Percentiles rank a stretch among this genome's conserved stretches.
These are phyloP conservation scores for Butyriboletus loyo DNA, from an alignment of 768 basidiomycete species.

Conservation along the genomic window DNA sequence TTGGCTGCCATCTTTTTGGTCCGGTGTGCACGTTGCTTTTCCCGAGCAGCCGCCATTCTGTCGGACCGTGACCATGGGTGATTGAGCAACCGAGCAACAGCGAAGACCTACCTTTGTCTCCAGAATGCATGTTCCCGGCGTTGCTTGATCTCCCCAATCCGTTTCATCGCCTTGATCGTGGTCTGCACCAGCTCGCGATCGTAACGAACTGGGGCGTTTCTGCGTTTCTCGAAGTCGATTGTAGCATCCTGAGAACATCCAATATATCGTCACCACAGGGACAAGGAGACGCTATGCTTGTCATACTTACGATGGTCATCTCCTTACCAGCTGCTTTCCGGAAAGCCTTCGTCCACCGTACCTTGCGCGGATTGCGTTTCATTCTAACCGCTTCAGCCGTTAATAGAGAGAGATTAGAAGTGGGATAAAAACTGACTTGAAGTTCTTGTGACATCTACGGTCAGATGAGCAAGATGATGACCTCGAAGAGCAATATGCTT, in stretches of 20 bases:
- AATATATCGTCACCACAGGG: not conserved
- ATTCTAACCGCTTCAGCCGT: conserved; percentile 52
- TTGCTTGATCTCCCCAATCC: conserved; percentile 87
- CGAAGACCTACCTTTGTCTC: conserved; percentile 72
- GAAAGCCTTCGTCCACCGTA: conserved; percentile 99
- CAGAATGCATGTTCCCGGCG: conserved; percentile 93
- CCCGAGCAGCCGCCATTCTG: conserved; percentile 83
- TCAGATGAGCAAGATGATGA: conserved; percentile 3
- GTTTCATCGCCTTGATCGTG: conserved; percentile 95
- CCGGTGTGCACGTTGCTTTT: conserved; percentile 74
- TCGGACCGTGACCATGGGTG: not conserved
- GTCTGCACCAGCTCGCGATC: conserved; percentile 90
- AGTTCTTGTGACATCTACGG: conserved; percentile 94
- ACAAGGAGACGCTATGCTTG: not conserved
- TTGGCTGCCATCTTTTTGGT: conserved; percentile 59
- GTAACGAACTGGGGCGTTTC: conserved; percentile 96
- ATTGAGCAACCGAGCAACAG: not conserved
- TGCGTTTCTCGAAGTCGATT: conserved; percentile 97
- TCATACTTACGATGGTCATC: conserved; percentile 86
- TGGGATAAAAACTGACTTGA: conserved; percentile 66
- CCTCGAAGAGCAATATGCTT: conserved; percentile 26
- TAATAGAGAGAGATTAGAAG: not conserved
- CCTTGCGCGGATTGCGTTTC: conserved; percentile 99
- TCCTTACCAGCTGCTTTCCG: conserved; percentile 98
- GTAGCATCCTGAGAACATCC: conserved; percentile 78